Conservation (phyloP, 768 basidiomycete species). For the Xerocomellus chrysenteron region DNA sequence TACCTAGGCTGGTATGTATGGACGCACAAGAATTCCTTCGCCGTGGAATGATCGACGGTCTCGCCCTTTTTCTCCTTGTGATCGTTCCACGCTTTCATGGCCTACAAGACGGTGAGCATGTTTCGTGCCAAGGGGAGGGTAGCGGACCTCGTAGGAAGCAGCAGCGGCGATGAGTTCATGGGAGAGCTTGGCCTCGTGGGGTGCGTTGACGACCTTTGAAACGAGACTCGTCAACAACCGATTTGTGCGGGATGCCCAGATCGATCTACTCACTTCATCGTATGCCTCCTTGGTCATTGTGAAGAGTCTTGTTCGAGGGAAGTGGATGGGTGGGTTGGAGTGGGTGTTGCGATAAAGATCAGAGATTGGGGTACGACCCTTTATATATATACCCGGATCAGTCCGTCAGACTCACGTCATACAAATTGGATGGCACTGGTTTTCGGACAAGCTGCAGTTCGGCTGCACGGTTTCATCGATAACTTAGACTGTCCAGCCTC, state of each 20-base stretch:
- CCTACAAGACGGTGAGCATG: conserved; percentile 36
- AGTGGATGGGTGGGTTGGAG: background rate
- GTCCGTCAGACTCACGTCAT: too few relatives aligned
- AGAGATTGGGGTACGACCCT: background rate
- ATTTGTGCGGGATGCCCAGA: background rate
- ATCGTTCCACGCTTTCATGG: conserved; percentile 60
- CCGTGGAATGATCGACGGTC: conserved; percentile 48
- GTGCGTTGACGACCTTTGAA: conserved; percentile 44
- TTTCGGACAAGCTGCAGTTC: background rate
- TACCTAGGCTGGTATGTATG: conserved; percentile 16
- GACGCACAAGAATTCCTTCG: conserved; percentile 51
- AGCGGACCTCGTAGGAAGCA: conserved; percentile 57
- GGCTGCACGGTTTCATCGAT: background rate
- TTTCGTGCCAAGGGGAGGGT: background rate
- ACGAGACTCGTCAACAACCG: background rate
- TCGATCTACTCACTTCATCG: conserved; percentile 15
- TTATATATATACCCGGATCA: background rate
- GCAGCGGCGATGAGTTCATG: conserved; percentile 71
- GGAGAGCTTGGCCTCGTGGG: conserved; percentile 57
- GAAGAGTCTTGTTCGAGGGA: background rate
- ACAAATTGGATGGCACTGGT: conserved; percentile 1
- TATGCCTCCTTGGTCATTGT: conserved; percentile 20
- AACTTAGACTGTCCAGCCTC: too few relatives aligned
- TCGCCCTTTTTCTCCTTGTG: conserved; percentile 52
- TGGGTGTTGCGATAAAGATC: conserved; percentile 10